Evolutionary conservation across 108 stramenopile species (phyloP).

Genomic region (Phaeodactylum tricornutum): DNA sequence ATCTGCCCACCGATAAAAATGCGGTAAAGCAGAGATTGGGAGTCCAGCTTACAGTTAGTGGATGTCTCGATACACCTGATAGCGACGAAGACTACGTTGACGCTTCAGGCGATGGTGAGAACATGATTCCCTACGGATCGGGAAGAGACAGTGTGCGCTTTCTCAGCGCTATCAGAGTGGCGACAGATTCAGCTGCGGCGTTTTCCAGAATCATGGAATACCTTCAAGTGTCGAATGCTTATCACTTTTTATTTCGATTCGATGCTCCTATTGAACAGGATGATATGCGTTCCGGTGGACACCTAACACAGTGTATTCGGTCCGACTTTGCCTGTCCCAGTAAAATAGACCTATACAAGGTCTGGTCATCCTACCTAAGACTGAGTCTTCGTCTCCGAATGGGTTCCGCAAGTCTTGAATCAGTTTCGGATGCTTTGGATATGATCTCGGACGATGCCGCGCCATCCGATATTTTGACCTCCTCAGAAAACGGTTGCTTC

Average conservation of each 20-base stretch:
- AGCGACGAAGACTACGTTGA: conserved; percentile 33
- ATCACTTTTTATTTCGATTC: conserved; percentile 29
- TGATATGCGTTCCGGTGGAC: not conserved
- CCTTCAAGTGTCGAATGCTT: not conserved
- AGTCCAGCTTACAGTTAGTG: too few relatives aligned
- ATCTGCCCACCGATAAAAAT: too few relatives aligned
- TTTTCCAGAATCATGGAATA: not conserved
- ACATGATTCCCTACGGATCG: not conserved
- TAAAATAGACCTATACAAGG: not conserved
- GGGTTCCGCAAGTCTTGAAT: conserved; percentile 52
- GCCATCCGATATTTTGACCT: too few relatives aligned
- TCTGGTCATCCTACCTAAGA: conserved; percentile 61
- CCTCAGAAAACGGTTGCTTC: too few relatives aligned
- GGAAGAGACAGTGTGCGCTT: too few relatives aligned
- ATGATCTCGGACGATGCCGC: not conserved
- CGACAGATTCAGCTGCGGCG: not conserved
- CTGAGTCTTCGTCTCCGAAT: conserved; percentile 56
- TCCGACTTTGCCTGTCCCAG: not conserved
- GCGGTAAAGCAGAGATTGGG: too few relatives aligned
- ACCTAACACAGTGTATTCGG: not conserved
- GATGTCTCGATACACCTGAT: not conserved
- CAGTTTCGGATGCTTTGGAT: conserved; percentile 24
- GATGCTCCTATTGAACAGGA: conserved; percentile 10
- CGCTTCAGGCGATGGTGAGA: not conserved
- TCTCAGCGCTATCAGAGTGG: too few relatives aligned